phyloP scores from a whole-genome alignment of 108 stramenopile species.

The Nannochloropsis oceanica region DNA sequence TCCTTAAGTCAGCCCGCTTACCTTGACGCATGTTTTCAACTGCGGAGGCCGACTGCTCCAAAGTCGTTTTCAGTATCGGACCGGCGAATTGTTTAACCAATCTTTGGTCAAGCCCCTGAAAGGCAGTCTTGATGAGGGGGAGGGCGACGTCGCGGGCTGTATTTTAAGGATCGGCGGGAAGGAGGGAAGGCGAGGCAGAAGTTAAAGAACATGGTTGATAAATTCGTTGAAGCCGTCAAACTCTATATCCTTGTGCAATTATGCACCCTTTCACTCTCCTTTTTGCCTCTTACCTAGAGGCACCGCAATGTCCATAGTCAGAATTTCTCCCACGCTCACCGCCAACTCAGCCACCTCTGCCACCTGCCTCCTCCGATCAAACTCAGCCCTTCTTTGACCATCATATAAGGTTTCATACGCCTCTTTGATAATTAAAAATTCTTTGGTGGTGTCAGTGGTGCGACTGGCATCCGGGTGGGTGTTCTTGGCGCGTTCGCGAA shows the following conservation, averaged over 20 bases:
- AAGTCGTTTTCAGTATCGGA: not conserved
- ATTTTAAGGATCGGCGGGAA: not conserved
- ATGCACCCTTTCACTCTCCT: not conserved
- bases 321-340: not conserved
- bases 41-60: not conserved
- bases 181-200: too few species aligned
- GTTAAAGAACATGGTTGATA: too few species aligned
- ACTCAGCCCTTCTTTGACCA: not conserved
- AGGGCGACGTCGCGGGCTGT: not conserved
- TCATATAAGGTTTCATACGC: not conserved
- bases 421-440: not conserved
- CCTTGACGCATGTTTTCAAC: not conserved
- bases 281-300: not conserved
- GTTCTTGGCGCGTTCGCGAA: not conserved
- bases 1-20: too few species aligned
- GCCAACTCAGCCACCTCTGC: not conserved
- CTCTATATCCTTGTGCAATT: too few species aligned
- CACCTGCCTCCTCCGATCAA: not conserved
- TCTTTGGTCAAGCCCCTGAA: not conserved
- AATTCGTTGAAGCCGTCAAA: too few species aligned
- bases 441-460: not conserved
- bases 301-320: not conserved
- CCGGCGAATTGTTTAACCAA: not conserved
- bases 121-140: not conserved
- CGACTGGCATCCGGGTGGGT: not conserved